Percentiles rank a stretch among this genome's conserved stretches.
Conservation (phyloP, 331 rosid species). For the Acacia concinna region DNA sequence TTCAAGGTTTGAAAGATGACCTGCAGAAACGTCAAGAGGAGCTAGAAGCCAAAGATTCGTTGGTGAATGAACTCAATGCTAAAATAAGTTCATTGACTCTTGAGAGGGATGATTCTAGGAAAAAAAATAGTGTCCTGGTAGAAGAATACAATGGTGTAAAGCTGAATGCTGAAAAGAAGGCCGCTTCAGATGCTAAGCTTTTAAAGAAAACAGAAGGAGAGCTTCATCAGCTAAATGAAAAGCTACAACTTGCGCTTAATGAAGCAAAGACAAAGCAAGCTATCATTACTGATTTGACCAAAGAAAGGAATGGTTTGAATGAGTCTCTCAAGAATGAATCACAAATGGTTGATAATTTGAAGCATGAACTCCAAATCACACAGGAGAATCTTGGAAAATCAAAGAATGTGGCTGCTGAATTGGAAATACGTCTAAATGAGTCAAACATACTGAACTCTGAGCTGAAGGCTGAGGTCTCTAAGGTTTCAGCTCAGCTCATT, state of each 20-base stretch:
- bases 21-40: slow-evolving; percentile 52
- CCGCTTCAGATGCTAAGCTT: slow-evolving; percentile 54
- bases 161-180: slow-evolving; percentile 58
- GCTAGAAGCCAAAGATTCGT: slow-evolving; percentile 49
- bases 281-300: slow-evolving; percentile 49
- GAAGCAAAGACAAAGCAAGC: slow-evolving; percentile 47
- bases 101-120: slow-evolving; percentile 49
- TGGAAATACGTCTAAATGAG: slow-evolving; percentile 47
- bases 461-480: slow-evolving; percentile 56
- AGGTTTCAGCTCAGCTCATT: slow-evolving; percentile 57
- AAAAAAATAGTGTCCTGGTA: slow-evolving; percentile 42
- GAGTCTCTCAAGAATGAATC: slow-evolving; percentile 52
- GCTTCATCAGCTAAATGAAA: slow-evolving; percentile 54
- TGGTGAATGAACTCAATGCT: slow-evolving; percentile 56
- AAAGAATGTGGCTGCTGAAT: slow-evolving; percentile 53
- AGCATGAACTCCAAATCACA: slow-evolving; percentile 45
- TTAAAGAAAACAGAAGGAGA: slow-evolving; percentile 64
- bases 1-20: slow-evolving; percentile 60
- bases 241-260: slow-evolving; percentile 44
- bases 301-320: slow-evolving; percentile 55
- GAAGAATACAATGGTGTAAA: slow-evolving; percentile 56
- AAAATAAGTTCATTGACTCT: slow-evolving; percentile 45
- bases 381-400: slow-evolving; percentile 63
- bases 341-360: slow-evolving; percentile 49
- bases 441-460: slow-evolving; percentile 43